phyloP scores from a whole-genome alignment of 257 asterid genomes.

The Fraxinus cuspidata region DNA sequence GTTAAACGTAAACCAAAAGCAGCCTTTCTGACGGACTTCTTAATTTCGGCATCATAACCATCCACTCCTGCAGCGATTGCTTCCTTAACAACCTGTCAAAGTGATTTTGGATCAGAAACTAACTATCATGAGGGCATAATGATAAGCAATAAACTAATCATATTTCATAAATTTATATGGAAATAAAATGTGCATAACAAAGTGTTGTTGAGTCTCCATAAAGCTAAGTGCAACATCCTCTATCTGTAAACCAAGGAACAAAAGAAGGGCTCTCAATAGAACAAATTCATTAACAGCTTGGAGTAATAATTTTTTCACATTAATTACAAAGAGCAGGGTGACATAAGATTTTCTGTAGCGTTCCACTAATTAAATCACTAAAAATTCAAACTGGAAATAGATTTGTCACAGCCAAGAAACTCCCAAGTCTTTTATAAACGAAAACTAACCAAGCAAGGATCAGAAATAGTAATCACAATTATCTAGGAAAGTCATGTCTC shows the following conservation, averaged over 20 bases:
- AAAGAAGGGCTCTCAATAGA: neutral
- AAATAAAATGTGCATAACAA: neutral
- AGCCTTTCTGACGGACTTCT: constrained; percentile 80
- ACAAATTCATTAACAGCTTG: neutral
- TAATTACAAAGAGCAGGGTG: neutral
- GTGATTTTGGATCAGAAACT: constrained; percentile 17
- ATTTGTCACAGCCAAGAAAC: neutral
- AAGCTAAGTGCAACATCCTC: neutral
- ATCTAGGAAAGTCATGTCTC: neutral
- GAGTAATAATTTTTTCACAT: neutral
- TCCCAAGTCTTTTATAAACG: neutral
- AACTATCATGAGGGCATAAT: constrained; percentile 13
- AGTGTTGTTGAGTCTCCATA: neutral
- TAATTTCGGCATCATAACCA: constrained; percentile 73
- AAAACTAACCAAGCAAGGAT: neutral
- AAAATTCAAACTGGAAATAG: neutral
- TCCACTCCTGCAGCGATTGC: constrained; percentile 80
- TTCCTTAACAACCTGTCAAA: constrained; percentile 74
- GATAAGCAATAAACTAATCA: constrained; percentile 10
- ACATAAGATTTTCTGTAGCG: neutral
- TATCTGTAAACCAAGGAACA: neutral
- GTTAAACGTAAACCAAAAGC: constrained; percentile 92
- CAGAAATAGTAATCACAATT: neutral
- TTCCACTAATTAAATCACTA: neutral
- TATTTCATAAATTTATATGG: neutral